Conservation (phyloP, 768 basidiomycete species). For the Cubamyces sp. region DNA sequence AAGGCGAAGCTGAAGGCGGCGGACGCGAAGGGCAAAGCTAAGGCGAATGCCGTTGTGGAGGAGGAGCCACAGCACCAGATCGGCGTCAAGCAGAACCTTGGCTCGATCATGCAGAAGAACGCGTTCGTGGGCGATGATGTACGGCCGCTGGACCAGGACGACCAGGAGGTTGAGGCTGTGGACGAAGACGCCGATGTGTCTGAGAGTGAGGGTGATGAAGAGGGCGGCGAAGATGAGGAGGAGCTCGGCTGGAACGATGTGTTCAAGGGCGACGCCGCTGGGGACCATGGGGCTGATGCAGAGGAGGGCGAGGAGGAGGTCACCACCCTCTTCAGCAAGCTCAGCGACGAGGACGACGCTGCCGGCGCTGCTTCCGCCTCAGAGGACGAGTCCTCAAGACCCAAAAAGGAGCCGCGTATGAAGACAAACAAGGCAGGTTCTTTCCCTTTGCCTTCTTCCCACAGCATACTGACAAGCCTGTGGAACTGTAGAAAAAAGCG, state of each 20-base stretch:
- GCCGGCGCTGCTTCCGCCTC: slow-evolving; percentile 18
- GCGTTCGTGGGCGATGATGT: slow-evolving; percentile 85
- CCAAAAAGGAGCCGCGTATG: slow-evolving; percentile 69
- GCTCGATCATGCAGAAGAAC: slow-evolving; percentile 88
- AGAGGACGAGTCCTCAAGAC: slow-evolving; percentile 40
- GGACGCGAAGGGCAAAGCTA: slow-evolving; percentile 57
- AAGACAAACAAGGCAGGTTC: slow-evolving; percentile 84
- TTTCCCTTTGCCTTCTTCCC: slow-evolving; percentile 2
- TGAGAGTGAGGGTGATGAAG: slow-evolving; percentile 42
- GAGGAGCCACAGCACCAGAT: slow-evolving; percentile 46
- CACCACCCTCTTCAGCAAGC: slow-evolving; percentile 26
- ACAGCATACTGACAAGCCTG: background rate
- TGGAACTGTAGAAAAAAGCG: slow-evolving; percentile 69
- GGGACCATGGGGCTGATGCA: slow-evolving; percentile 9
- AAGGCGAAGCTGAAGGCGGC: slow-evolving; percentile 45
- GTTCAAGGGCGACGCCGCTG: slow-evolving; percentile 54
- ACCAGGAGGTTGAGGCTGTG: slow-evolving; percentile 37
- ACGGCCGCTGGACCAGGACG: slow-evolving; percentile 56
- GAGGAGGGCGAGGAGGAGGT: slow-evolving; percentile 34
- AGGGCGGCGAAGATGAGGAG: slow-evolving; percentile 33
- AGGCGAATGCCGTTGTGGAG: slow-evolving; percentile 46
- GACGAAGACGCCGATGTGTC: slow-evolving; percentile 47
- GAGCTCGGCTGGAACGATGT: slow-evolving; percentile 86
- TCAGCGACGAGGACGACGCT: slow-evolving; percentile 28
- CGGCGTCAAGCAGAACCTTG: slow-evolving; percentile 84